Base-by-base conservation (phyloP, 1,284 basidiomycete genomes). In the Pseudozyma sp. region DNA sequence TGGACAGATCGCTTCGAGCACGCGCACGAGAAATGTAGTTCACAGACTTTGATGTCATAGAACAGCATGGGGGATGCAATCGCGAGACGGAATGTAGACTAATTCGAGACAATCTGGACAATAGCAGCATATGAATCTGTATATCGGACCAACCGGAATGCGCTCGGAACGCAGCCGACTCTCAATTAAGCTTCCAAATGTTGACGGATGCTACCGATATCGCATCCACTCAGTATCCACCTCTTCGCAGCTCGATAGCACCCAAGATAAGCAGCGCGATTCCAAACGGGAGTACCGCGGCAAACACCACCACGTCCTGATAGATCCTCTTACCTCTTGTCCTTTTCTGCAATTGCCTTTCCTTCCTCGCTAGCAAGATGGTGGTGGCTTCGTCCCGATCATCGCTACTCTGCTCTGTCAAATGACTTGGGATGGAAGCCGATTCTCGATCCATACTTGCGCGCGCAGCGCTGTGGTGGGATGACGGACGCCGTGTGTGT, bases 331-430 rank as follows among this genome's bases (percentile, higher is more conserved):
- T 66, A n/a, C 72, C 70, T 6, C 79, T 51, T 14, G 77, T 76
- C 13, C 59, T 61, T 7, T 63, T 63, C 67, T 84, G 83, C 52
- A 84, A 48, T 36, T 82, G 69, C 5, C 80, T 64, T 49, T 84
- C 83, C 52, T 84, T 84, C 11, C 79, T 70, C 0, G 82, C 83
- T 7, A 84, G 68, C 39, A 84, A 45, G 31, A 83, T 80, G 12
- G 78, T 59, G 4, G 81, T 81, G 5, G 78, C 79, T 31, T 80
- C 79, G 54, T 82, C 80, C 25, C 77, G 45, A 13, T 54, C 69
- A 2, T 64, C 62, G 47, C 63, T 55, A 39, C 38, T 59, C 39
- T 76, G 69, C 49, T 78, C 77, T 10, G 71, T 76, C 31, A 69
- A 44, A 38, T 79, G 76, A 52, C 59, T 76, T 7, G 73, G 70